These are phyloP conservation scores for Eucalyptus sideroxylon DNA, from an alignment of 345 rosid species.

Conservation along the genomic window DNA sequence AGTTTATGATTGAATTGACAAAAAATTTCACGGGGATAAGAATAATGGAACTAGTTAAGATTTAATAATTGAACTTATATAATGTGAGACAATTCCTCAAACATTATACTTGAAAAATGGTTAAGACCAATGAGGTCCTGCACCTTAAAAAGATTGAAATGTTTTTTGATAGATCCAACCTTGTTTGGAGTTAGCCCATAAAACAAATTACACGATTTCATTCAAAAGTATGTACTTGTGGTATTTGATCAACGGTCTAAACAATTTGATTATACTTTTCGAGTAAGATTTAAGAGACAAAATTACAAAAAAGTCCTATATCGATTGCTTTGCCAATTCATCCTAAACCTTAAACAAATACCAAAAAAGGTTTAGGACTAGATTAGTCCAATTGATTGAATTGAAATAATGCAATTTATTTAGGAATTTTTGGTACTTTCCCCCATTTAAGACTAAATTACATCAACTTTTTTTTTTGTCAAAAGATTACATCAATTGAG, in stretches of 20 bases:
- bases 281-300: neutral
- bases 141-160: neutral
- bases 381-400: too few relatives aligned
- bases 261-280: neutral
- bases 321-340: neutral
- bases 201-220: neutral
- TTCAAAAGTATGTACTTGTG: neutral
- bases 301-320: neutral
- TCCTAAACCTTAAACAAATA: neutral
- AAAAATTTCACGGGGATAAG: rapidly evolving
- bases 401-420: too few relatives aligned
- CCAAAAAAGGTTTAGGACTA: neutral
- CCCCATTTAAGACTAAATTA: neutral
- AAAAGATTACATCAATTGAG: neutral
- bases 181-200: neutral
- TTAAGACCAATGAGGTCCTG: neutral
- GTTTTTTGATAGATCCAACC: neutral
- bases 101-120: neutral
- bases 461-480: neutral
- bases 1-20: too few relatives aligned
- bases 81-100: neutral
- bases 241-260: neutral
- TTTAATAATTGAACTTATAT: neutral
- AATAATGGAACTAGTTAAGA: neutral
- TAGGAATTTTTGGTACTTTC: neutral